Evolutionary conservation across 306 rosid genomes (phyloP).

Genomic region (Trifolium fragiferum): DNA sequence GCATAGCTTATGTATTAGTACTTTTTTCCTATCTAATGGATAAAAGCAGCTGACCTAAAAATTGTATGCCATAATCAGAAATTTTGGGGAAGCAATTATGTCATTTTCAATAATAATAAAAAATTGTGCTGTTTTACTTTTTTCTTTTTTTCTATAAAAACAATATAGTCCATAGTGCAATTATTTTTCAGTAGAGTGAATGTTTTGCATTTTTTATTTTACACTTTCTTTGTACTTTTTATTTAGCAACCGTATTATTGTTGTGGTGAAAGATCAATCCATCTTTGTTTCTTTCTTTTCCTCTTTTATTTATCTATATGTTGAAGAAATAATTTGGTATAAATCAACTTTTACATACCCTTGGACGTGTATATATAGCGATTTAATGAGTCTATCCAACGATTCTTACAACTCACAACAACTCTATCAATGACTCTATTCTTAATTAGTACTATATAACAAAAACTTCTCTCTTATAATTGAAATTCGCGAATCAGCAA

Average conservation of each 20-base stretch:
- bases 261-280: not conserved
- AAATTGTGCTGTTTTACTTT: not conserved
- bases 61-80: conserved; percentile 20
- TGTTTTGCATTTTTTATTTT: conserved; percentile 1
- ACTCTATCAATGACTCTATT: too few relatives aligned
- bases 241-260: not conserved
- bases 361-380: too few relatives aligned
- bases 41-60: conserved; percentile 39
- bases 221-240: not conserved
- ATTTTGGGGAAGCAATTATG: conserved; percentile 29
- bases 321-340: too few relatives aligned
- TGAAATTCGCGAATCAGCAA: too few relatives aligned
- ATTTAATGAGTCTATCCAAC: too few relatives aligned
- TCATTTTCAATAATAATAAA: conserved; percentile 27
- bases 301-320: too few relatives aligned
- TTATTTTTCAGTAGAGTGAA: not conserved
- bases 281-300: too few relatives aligned
- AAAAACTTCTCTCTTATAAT: too few relatives aligned
- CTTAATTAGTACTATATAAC: too few relatives aligned
- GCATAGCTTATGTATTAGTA: conserved; percentile 4
- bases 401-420: too few relatives aligned
- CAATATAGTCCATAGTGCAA: not conserved
- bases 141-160: not conserved
- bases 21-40: conserved; percentile 12
- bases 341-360: too few relatives aligned